Evolutionary conservation across 2,329 filamentous ascomycete species (phyloP).

Genomic region (Aspergillus arachidicola): DNA sequence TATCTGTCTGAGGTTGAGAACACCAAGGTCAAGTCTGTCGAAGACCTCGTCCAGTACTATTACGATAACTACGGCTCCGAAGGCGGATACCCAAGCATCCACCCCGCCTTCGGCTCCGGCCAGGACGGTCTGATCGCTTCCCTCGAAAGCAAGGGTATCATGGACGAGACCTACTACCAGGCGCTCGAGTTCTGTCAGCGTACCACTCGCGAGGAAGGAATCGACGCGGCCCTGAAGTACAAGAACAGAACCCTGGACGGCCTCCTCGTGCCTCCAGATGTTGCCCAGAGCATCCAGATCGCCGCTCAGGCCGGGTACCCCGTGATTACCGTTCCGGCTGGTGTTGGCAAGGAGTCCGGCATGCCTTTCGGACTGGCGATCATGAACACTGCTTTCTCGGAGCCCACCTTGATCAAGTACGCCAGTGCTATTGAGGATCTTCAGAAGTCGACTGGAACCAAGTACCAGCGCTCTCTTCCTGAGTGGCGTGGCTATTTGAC

Average conservation of each 20-base stretch:
- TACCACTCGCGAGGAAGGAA: slow-evolving; percentile 64
- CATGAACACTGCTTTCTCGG: slow-evolving; percentile 64
- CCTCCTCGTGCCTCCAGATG: slow-evolving; percentile 69
- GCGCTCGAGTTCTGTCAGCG: slow-evolving; percentile 65
- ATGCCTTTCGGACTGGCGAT: slow-evolving; percentile 66
- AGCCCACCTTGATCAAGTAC: slow-evolving; percentile 61
- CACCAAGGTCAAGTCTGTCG: slow-evolving; percentile 60
- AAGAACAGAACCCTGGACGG: slow-evolving; percentile 56
- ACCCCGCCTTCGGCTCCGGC: slow-evolving; percentile 68
- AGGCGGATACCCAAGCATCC: slow-evolving; percentile 63
- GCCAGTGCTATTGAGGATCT: slow-evolving; percentile 66
- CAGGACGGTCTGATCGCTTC: slow-evolving; percentile 72
- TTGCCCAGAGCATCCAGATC: slow-evolving; percentile 68
- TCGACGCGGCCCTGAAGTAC: slow-evolving; percentile 65
- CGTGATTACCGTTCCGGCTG: slow-evolving; percentile 68
- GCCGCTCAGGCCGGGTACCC: slow-evolving; percentile 77
- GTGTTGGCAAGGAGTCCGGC: slow-evolving; percentile 54
- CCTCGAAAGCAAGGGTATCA: slow-evolving; percentile 61
- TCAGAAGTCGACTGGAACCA: slow-evolving; percentile 46
- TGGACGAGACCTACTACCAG: slow-evolving; percentile 67
- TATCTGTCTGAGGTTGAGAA: slow-evolving; percentile 67
- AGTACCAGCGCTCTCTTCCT: slow-evolving; percentile 54
- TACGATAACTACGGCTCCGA: slow-evolving; percentile 66
- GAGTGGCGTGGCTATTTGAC: slow-evolving; percentile 56
- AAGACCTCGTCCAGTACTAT: slow-evolving; percentile 68